phyloP scores from a whole-genome alignment of 1,284 basidiomycete genomes.

The Microbotryum silenes-acaulis region DNA sequence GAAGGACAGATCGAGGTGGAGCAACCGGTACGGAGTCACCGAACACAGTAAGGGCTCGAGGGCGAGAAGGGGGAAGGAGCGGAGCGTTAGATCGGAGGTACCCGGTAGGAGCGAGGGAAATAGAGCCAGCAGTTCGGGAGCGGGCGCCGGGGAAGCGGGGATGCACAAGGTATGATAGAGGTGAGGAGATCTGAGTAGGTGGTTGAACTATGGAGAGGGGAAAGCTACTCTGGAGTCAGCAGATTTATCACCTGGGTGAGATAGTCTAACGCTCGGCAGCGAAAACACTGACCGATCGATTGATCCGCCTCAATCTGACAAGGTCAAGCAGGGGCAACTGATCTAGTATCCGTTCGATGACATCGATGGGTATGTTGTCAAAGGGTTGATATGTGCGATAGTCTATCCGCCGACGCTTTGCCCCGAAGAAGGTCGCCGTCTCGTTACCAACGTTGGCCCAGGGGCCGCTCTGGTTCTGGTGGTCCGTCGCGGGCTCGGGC shows the following conservation, averaged over 20 bases:
- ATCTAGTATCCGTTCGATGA: not conserved
- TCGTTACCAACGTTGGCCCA: not conserved
- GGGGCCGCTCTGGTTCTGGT: not conserved
- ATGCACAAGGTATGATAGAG: slow-evolving; percentile 1
- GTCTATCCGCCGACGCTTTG: not conserved
- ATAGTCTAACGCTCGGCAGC: too few relatives aligned
- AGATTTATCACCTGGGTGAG: too few relatives aligned
- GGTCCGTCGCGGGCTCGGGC: not conserved
- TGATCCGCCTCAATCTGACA: not conserved
- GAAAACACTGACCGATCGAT: not conserved
- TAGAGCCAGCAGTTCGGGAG: not conserved
- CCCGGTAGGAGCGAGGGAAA: not conserved
- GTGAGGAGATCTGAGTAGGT: not conserved
- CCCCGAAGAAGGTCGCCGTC: not conserved
- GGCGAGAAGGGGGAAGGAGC: not conserved
- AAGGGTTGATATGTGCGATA: not conserved
- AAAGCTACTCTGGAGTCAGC: too few relatives aligned
- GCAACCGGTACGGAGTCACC: not conserved
- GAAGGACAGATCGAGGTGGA: not conserved
- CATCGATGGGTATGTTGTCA: not conserved
- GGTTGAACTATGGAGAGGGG: not conserved
- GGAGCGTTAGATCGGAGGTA: not conserved
- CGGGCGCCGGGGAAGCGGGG: not conserved
- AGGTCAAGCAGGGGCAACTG: not conserved
- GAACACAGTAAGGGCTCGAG: not conserved